Evolutionary conservation across 1,139 yeast species (phyloP), one percentile per base, ranked within the genome.

Genomic region (Candida sp.): DNA sequence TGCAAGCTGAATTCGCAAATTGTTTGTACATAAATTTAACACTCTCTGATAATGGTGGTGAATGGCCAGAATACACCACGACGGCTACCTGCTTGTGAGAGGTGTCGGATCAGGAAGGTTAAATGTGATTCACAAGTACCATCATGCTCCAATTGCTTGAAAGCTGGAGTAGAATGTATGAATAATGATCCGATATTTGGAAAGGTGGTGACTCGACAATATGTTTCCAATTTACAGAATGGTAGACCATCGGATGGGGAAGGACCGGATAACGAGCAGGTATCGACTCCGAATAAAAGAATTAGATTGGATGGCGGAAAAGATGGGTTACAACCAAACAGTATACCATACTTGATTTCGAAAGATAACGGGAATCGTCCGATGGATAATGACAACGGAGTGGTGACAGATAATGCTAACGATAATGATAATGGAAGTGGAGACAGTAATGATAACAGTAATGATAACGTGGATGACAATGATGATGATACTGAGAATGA

Each of bases 101-200:
- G 70, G 35, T 74, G 79, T 50, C 61, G 78, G 5, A 50, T 56
- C 23, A 58, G 73, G 42, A 67, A 75, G 50, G 72, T 72, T 48
- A 72, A 70, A 52, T 76, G 81, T 54, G 70, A 72, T 49, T 55
- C 70, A 35, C 61, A 60, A 2, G 56, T 55, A 30, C 79, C 80
- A 5, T 45, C 51, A 0, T 76, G 81, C 46, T 60, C 65, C n/a
- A 66, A 64, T 37, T 76, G 81, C 51, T 53, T 52, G 27, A 64
- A 63, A 41, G 54, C 68, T 5, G 59, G 61, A 3, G 56, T 67
- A 3, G 70, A 64, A 34, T 76, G 81, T 51, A 63, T 69, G 48
- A 47, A 47, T 37, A 23, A 35, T 27, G 51, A 49, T 33, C 47
- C 47, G 36, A 46, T 49, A 4, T 35, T 45, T 34, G 47, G 49